Evolutionary conservation across 2,329 filamentous ascomycete genomes (phyloP), one percentile per base, ranked within the genome.

Genomic region (Pestalotiopsis sp.): DNA sequence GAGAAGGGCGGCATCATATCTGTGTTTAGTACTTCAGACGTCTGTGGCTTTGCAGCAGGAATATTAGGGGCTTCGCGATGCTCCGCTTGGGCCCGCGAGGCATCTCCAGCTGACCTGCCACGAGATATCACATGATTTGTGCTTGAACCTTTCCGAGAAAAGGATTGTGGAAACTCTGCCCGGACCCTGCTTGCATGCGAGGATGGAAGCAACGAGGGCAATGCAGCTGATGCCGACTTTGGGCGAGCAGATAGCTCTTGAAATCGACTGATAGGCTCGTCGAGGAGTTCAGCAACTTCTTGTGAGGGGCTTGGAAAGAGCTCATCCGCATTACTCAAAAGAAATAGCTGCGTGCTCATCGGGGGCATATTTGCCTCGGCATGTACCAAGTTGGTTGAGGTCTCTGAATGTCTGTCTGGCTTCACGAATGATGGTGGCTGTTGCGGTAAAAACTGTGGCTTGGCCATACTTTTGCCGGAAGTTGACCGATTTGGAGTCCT

Each of bases 291-390:
- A 20, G 83, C 80, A 6, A 82, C 80, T 74, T 88, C 85, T 72
- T 90, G 88, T 0, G 86, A 88, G 0, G 85, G 81, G n/a, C 83
- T 85, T 0, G 86, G 86, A 59, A 88, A 86, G 69, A 88, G 83
- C 66, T 88, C 86, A 52, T 88, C 86, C 7, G 86, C 73, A 69
- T 87, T 81, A 55, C 75, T 73, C 38, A 81, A 76, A 9, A 88
- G 77, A n/a, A 89, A 87, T 9, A 82, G 79, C 69, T 88, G 87
- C 0, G 87, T 89, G 71, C 84, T 86, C 36, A 78, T 76, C 6
- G 81, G 80, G 20, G 72, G 77, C 1, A 71, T 36, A 12, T 63
- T 63, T 20, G 25, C 61, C 64, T 60, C 39, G 60, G 72, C 62
- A 9, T 68, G 14, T 13, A 11, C 9, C 20, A 23, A 14, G 13